A percentile compares a stretch with the other conserved stretches of the same genome.
Conservation (phyloP, 768 basidiomycete species). For the Tylopilus felleus region DNA sequence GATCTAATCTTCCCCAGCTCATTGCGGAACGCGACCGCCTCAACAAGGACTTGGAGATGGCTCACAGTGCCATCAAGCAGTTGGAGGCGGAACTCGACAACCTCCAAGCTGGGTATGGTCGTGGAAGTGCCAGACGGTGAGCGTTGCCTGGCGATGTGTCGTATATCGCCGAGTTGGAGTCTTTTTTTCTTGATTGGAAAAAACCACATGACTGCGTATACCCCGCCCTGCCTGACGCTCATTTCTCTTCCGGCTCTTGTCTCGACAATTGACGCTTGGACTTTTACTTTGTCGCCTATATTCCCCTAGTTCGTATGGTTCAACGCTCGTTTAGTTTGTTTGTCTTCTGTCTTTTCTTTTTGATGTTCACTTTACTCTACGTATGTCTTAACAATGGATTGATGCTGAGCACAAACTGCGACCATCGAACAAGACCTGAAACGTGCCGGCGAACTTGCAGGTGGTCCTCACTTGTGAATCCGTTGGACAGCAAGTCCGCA, state of each 20-base stretch:
- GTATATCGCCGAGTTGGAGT: conserved; percentile 6
- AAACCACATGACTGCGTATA: conserved; percentile 21
- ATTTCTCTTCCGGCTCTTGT: conserved; percentile 15
- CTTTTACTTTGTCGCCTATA: conserved; percentile 3
- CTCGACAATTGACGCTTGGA: conserved; percentile 5
- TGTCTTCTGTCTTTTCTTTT: conserved; percentile 6
- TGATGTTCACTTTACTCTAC: conserved; percentile 16
- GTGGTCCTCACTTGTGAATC: background rate
- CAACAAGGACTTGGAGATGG: conserved; percentile 96
- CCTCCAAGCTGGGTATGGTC: conserved; percentile 81
- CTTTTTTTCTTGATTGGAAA: conserved; percentile 2
- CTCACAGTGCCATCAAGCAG: conserved; percentile 88
- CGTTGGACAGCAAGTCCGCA: too few relatives aligned
- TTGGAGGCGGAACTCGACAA: conserved; percentile 89
- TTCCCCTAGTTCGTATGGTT: background rate
- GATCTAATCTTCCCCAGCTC: conserved; percentile 51
- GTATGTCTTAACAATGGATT: conserved; percentile 13
- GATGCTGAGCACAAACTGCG: background rate
- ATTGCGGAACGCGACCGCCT: conserved; percentile 97
- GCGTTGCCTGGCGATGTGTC: background rate
- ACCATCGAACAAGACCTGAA: too few relatives aligned
- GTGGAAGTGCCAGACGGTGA: conserved; percentile 45
- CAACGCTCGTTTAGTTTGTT: conserved; percentile 27
- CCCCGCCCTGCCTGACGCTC: conserved; percentile 21
- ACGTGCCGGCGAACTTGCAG: background rate